Conservation (phyloP, 805 yeast species). For the Nakazawaea ernobii region DNA sequence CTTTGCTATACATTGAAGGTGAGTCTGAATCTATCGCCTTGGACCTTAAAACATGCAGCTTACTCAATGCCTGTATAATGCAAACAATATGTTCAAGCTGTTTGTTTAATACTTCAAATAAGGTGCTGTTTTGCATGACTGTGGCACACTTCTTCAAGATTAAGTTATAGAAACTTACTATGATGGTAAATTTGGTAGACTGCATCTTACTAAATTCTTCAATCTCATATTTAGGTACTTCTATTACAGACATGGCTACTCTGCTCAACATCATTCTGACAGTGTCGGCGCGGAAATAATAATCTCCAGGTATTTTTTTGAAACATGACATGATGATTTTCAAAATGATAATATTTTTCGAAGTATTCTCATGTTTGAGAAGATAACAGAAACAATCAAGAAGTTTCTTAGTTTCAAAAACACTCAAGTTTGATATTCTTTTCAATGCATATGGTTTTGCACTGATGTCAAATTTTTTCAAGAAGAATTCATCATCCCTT, state of each 20-base stretch:
- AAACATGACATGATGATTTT: conserved; percentile 3
- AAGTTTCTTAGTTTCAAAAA: not conserved
- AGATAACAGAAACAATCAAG: not conserved
- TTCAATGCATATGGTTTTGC: not conserved
- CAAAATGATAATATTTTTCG: not conserved
- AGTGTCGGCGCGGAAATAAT: not conserved
- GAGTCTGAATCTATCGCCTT: not conserved
- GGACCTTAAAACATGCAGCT: not conserved
- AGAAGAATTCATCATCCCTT: not conserved
- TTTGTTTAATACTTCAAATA: not conserved
- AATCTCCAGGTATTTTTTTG: not conserved
- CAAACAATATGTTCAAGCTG: not conserved
- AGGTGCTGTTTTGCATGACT: not conserved
- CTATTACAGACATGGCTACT: not conserved
- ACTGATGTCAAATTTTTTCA: not conserved
- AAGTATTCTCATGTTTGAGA: conserved; percentile 1
- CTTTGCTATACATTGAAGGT: not conserved
- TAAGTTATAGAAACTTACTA: not conserved
- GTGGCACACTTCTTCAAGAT: not conserved
- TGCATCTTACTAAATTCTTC: not conserved
- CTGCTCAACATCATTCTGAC: not conserved
- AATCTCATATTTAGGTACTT: conserved; percentile 3
- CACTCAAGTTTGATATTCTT: not conserved
- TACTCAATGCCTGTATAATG: not conserved
- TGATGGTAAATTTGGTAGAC: not conserved